Percentiles rank a stretch among this genome's conserved stretches.
Conservation (phyloP, 371 early-diverging fungal genomes). For the Scutellospora calospora region DNA sequence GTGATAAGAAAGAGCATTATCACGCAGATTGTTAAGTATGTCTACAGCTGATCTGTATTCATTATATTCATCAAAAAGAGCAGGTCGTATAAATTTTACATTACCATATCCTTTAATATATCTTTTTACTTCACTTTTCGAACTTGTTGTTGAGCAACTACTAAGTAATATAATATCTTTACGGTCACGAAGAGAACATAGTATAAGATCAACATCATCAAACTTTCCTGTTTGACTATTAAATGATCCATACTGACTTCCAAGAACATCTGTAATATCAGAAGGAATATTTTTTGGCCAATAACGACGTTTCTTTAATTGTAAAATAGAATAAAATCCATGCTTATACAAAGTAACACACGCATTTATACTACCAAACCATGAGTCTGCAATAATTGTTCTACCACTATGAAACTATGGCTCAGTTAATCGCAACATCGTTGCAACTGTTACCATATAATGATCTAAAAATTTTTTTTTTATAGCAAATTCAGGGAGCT, state of each 20-base stretch:
- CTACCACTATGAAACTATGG: neutral
- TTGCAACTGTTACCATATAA: neutral
- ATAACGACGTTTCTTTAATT: neutral
- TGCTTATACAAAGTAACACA: neutral
- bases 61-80: neutral
- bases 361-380: neutral
- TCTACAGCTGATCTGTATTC: neutral
- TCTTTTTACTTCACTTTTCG: neutral
- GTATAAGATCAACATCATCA: neutral
- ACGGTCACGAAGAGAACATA: neutral
- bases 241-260: neutral
- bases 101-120: neutral
- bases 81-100: neutral
- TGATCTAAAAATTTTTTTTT: neutral
- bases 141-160: neutral
- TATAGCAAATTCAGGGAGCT: neutral
- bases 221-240: neutral
- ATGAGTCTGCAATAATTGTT: neutral
- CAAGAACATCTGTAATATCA: slow-evolving; percentile 3
- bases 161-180: neutral
- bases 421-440: neutral
- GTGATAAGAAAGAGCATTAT: slow-evolving; percentile 1
- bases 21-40: neutral
- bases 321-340: slow-evolving; percentile 1
- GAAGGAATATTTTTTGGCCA: neutral